phyloP scores from a whole-genome alignment of 176 grass and related monocot species.

The Puccinellia tenuiflora region DNA sequence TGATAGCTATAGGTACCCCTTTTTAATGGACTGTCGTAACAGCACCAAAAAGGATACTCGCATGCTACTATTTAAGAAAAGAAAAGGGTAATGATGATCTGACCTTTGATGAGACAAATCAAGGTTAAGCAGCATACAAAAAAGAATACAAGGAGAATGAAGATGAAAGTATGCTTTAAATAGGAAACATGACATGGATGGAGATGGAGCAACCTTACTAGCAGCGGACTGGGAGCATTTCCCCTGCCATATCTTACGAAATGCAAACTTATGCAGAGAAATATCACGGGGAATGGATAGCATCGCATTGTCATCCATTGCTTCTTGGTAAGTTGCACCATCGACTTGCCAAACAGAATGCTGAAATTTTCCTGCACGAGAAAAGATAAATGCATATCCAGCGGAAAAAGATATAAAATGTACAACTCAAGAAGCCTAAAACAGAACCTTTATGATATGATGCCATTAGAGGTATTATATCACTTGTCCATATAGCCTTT shows the following conservation, averaged over 20 bases:
- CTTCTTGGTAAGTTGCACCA: constrained; percentile 35
- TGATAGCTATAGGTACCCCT: background rate
- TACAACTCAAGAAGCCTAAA: constrained; percentile 15
- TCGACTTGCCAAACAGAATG: constrained; percentile 85
- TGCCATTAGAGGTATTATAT: constrained; percentile 83
- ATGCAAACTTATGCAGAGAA: constrained; percentile 51
- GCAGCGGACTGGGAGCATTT: constrained; percentile 70
- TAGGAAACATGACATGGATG: background rate
- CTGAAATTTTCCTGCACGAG: constrained; percentile 64
- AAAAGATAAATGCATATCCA: constrained; percentile 16
- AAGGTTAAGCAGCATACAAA: constrained; percentile 14
- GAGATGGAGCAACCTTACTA: constrained; percentile 63
- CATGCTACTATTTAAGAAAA: background rate
- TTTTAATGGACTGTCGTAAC: background rate
- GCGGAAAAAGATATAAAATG: constrained; percentile 16
- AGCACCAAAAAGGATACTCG: background rate
- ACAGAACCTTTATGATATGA: constrained; percentile 84
- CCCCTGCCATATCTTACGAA: constrained; percentile 88
- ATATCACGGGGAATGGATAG: constrained; percentile 38
- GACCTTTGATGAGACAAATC: background rate
- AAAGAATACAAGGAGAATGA: constrained; percentile 12
- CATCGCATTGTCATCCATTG: constrained; percentile 25
- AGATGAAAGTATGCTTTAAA: constrained; percentile 18
- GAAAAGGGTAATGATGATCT: background rate
- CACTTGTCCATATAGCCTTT: constrained; percentile 81